phyloP scores from a whole-genome alignment of 2,329 filamentous ascomycete genomes.

The Trichocomaceae sp. region DNA sequence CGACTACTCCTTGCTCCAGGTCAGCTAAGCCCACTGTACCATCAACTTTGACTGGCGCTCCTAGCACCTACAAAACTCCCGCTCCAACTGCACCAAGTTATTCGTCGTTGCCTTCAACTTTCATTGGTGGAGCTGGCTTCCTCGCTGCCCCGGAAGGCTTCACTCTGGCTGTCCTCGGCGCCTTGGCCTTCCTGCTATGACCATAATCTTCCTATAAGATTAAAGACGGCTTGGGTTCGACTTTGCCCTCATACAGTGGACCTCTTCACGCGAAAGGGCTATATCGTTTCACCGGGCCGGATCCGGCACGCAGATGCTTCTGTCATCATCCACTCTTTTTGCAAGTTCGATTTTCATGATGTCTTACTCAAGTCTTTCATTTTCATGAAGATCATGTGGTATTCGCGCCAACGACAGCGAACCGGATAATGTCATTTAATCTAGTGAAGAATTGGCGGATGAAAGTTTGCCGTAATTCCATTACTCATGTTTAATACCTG shows the following conservation, averaged over 20 bases:
- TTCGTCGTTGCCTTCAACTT: neutral
- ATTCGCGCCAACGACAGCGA: neutral
- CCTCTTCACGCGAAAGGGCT: neutral
- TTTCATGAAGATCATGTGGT: neutral
- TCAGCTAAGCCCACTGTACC: neutral
- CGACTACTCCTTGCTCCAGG: neutral
- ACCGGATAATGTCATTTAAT: neutral
- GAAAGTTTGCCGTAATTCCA: neutral
- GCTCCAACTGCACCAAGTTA: neutral
- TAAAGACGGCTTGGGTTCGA: neutral
- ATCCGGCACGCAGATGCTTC: slow-evolving; percentile 10
- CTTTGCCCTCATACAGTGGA: neutral
- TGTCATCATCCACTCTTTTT: slow-evolving; percentile 11
- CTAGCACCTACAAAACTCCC: neutral
- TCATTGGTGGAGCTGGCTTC: slow-evolving; percentile 10
- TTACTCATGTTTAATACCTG: neutral
- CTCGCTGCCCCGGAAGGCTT: slow-evolving; percentile 5
- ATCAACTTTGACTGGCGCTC: neutral
- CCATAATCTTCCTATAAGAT: neutral
- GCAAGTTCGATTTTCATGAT: neutral
- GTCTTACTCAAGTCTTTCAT: slow-evolving; percentile 2
- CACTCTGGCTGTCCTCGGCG: slow-evolving; percentile 11
- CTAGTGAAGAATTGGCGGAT: neutral
- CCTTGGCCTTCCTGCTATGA: slow-evolving; percentile 15
- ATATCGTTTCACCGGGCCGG: slow-evolving; percentile 7